A percentile compares a stretch with the other conserved stretches of the same genome.
Evolutionary conservation across 2,329 filamentous ascomycete genomes (phyloP).

Genomic region (Septoria linicola): DNA sequence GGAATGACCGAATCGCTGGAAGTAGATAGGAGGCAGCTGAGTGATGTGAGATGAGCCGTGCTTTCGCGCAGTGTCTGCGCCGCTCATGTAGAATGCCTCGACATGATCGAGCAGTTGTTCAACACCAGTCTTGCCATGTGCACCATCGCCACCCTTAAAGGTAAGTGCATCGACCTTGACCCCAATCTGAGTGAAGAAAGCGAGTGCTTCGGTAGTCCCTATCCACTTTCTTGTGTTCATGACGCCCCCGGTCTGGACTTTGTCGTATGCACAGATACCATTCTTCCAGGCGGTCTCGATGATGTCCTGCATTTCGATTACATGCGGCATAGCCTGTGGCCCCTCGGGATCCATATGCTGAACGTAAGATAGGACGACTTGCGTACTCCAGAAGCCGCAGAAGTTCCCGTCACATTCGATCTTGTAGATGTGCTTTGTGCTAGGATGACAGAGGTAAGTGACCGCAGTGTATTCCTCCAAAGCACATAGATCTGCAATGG

Average conservation of each 20-base stretch:
- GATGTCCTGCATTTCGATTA: slow-evolving; percentile 78
- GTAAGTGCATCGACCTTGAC: slow-evolving; percentile 54
- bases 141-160: slow-evolving; percentile 37
- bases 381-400: slow-evolving; percentile 93
- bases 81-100: slow-evolving; percentile 70
- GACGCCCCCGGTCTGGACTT: slow-evolving; percentile 82
- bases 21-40: slow-evolving; percentile 76
- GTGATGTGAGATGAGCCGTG: slow-evolving; percentile 68
- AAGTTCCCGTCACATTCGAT: slow-evolving; percentile 82
- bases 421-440: slow-evolving; percentile 77
- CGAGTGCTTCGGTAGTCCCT: slow-evolving; percentile 84
- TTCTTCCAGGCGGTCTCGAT: slow-evolving; percentile 88
- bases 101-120: slow-evolving; percentile 64
- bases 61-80: slow-evolving; percentile 47
- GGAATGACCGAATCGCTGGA: slow-evolving; percentile 88
- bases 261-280: slow-evolving; percentile 73
- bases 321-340: slow-evolving; percentile 60
- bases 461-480: slow-evolving; percentile 63
- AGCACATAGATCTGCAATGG: slow-evolving; percentile 52
- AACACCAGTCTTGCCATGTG: slow-evolving; percentile 50
- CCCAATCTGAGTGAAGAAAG: slow-evolving; percentile 70
- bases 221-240: slow-evolving; percentile 91
- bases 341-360: slow-evolving; percentile 35
- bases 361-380: slow-evolving; percentile 83
- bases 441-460: slow-evolving; percentile 76